These are phyloP conservation scores for Paramarasmius palmivorus DNA, from an alignment of 1,284 basidiomycete species.

Conservation along the genomic window DNA sequence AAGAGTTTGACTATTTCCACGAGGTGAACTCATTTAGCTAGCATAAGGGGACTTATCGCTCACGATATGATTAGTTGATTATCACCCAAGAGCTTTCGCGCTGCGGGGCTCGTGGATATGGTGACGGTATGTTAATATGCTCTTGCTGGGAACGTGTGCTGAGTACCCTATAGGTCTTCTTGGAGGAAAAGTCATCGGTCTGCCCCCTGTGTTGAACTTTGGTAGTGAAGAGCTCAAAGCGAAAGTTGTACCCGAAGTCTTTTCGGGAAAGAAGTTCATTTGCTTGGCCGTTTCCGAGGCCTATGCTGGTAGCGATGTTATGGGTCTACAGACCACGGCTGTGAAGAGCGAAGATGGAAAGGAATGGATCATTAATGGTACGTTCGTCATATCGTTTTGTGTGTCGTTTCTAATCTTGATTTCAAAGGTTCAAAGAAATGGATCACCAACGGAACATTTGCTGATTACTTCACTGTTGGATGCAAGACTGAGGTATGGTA, in stretches of 20 bases:
- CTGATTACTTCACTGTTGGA: slow-evolving; percentile 70
- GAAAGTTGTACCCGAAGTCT: slow-evolving; percentile 78
- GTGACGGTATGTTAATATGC: slow-evolving; percentile 37
- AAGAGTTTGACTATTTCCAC: slow-evolving; percentile 88
- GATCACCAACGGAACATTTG: slow-evolving; percentile 84
- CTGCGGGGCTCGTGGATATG: slow-evolving; percentile 76
- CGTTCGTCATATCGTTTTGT: neutral
- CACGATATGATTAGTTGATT: slow-evolving; percentile 52
- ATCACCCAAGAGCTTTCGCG: slow-evolving; percentile 86
- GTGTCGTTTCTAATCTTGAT: neutral
- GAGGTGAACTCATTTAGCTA: slow-evolving; percentile 44
- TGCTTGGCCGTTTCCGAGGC: slow-evolving; percentile 87
- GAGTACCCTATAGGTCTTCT: slow-evolving; percentile 48
- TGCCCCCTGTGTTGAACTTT: slow-evolving; percentile 85
- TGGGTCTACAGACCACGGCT: slow-evolving; percentile 81
- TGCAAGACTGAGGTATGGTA: slow-evolving; percentile 58
- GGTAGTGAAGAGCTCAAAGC: slow-evolving; percentile 77
- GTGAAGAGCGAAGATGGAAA: slow-evolving; percentile 83
- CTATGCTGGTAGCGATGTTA: slow-evolving; percentile 90
- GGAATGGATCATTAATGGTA: slow-evolving; percentile 82
- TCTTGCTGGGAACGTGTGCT: neutral
- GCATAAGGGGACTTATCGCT: neutral
- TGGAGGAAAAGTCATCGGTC: slow-evolving; percentile 76
- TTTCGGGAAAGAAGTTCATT: slow-evolving; percentile 79
- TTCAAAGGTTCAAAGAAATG: slow-evolving; percentile 61